Percentiles rank a stretch among this genome's conserved stretches.
phyloP scores from a whole-genome alignment of 2,329 filamentous ascomycete species.

The Aureobasidium vineae region DNA sequence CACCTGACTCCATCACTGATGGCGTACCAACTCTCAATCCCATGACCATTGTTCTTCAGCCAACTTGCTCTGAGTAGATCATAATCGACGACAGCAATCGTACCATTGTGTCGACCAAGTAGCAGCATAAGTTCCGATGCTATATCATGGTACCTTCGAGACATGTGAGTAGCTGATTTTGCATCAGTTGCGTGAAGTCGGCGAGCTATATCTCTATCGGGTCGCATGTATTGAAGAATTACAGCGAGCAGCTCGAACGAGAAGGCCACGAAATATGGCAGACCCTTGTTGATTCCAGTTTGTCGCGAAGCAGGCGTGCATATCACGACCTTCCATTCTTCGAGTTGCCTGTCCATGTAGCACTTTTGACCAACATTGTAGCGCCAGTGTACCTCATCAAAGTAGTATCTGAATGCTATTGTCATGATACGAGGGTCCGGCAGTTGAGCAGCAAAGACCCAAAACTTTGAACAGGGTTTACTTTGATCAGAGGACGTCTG shows the following conservation, averaged over 20 bases:
- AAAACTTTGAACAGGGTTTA: background rate
- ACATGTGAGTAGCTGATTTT: background rate
- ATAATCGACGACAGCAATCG: background rate
- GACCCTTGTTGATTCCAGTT: background rate
- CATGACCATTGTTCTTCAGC: conserved; percentile 8
- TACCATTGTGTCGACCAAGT: background rate
- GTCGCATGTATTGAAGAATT: background rate
- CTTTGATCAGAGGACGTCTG: background rate
- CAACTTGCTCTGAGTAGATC: background rate
- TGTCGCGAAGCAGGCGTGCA: background rate
- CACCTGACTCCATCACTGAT: conserved; percentile 5
- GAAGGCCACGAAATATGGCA: conserved; percentile 2
- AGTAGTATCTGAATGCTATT: conserved; percentile 7
- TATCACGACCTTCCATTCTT: background rate
- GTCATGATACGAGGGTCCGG: background rate
- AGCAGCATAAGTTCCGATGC: background rate
- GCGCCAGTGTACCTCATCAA: conserved; percentile 4
- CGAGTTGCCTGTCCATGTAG: background rate
- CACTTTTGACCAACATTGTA: conserved; percentile 8
- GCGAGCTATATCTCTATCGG: background rate
- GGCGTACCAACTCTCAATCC: conserved; percentile 2
- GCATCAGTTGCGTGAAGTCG: background rate
- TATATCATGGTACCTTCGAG: background rate
- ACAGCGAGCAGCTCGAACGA: background rate
- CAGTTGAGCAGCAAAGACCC: background rate